Percentiles rank a stretch among this genome's conserved stretches.
Evolutionary conservation across 2,329 filamentous ascomycete species (phyloP).

Genomic region (Colletotrichum horii): DNA sequence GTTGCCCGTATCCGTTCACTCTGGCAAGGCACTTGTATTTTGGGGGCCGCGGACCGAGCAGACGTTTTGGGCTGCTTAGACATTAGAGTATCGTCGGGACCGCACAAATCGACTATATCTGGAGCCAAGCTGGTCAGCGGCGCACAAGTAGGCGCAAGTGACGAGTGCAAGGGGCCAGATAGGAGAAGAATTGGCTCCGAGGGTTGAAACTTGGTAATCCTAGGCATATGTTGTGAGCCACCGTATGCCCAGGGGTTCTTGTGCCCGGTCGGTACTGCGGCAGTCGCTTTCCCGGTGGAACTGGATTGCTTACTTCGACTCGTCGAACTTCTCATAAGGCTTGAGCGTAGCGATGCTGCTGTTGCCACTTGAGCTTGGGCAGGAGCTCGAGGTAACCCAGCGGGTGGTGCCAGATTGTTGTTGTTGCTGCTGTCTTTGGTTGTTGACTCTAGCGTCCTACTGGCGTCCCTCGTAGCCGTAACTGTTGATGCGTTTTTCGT

Average conservation of each 20-base stretch:
- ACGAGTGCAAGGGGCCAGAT: slow-evolving; percentile 45
- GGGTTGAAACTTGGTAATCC: slow-evolving; percentile 30
- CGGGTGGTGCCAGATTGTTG: not conserved
- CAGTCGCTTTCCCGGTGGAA: slow-evolving; percentile 25
- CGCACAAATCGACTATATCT: slow-evolving; percentile 1
- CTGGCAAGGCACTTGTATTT: not conserved
- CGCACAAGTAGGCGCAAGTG: slow-evolving; percentile 33
- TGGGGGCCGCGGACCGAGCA: not conserved
- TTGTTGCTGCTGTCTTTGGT: not conserved
- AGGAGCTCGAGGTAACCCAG: not conserved
- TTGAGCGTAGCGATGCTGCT: not conserved
- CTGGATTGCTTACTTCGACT: slow-evolving; percentile 36
- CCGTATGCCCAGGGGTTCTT: slow-evolving; percentile 42
- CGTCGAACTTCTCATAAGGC: not conserved
- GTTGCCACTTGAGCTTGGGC: not conserved
- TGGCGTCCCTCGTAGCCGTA: not conserved
- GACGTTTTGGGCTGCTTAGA: not conserved
- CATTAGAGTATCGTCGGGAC: not conserved
- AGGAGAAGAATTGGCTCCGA: slow-evolving; percentile 48
- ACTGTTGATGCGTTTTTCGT: slow-evolving; percentile 36
- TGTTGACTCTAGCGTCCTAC: not conserved
- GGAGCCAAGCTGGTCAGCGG: slow-evolving; percentile 12
- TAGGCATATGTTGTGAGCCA: slow-evolving; percentile 49
- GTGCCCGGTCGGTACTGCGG: slow-evolving; percentile 25
- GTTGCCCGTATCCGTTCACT: too few relatives aligned